phyloP scores from a whole-genome alignment of 768 basidiomycete species.

The Boletus edulis region DNA sequence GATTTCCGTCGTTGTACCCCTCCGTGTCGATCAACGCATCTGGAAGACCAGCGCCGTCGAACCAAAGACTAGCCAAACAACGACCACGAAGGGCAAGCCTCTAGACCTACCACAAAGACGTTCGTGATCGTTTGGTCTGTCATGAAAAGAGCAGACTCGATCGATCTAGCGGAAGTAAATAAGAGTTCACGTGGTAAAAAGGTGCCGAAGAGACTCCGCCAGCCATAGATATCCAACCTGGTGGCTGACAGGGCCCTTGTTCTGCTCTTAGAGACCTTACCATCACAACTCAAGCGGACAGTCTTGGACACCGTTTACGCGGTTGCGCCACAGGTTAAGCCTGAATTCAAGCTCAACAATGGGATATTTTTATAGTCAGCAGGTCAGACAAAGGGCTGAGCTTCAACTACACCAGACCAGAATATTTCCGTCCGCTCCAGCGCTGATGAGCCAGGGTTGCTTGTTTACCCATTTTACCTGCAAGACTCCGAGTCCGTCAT shows the following conservation, averaged over 20 bases:
- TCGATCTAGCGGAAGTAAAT: constrained; percentile 11
- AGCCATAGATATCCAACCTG: not conserved
- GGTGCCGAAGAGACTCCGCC: constrained; percentile 1
- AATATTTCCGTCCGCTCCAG: constrained; percentile 89
- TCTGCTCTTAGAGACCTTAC: constrained; percentile 4
- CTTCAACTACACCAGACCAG: constrained; percentile 82
- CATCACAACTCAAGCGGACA: constrained; percentile 5
- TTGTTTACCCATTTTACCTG: constrained; percentile 86
- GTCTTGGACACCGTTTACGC: constrained; percentile 13
- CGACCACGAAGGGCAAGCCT: not conserved
- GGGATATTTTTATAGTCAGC: constrained; percentile 21
- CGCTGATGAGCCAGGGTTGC: constrained; percentile 91
- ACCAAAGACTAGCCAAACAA: not conserved
- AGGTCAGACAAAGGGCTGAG: constrained; percentile 30
- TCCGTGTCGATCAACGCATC: not conserved
- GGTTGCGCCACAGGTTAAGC: constrained; percentile 14
- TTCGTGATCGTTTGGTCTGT: not conserved
- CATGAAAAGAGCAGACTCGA: not conserved
- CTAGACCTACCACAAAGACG: not conserved
- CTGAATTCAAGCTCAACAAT: constrained; percentile 25
- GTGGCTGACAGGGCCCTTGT: constrained; percentile 3
- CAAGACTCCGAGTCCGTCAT: constrained; percentile 87
- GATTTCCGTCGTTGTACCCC: not conserved
- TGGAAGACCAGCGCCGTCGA: not conserved
- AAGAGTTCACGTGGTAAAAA: not conserved